Percentiles rank a stretch among this genome's conserved stretches.
Conservation (phyloP, 2,329 filamentous ascomycete genomes). For the Aureobasidium zeae region DNA sequence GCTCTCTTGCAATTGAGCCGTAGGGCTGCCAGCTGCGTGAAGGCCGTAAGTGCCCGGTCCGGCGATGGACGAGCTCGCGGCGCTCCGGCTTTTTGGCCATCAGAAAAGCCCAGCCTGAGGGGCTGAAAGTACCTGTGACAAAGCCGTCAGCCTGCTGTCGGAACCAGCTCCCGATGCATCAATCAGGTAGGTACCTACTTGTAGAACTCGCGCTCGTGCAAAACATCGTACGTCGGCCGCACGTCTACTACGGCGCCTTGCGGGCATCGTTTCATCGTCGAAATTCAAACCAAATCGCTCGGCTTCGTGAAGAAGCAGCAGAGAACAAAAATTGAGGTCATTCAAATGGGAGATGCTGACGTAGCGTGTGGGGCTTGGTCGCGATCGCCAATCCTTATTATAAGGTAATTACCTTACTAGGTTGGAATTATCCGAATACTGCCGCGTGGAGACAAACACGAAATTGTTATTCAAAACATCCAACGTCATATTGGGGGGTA, state of each 20-base stretch:
- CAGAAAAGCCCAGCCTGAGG: conserved; percentile 18
- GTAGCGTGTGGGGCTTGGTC: too few species aligned
- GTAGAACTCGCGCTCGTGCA: conserved; percentile 27
- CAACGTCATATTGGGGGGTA: too few species aligned
- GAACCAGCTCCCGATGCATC: neutral
- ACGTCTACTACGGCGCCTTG: neutral
- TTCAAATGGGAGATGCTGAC: too few species aligned
- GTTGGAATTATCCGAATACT: too few species aligned
- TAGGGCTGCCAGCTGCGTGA: conserved; percentile 44
- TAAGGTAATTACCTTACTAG: too few species aligned
- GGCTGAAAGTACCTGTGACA: conserved; percentile 17
- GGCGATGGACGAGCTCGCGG: conserved; percentile 19
- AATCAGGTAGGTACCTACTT: conserved; percentile 22
- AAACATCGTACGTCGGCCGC: conserved; percentile 21
- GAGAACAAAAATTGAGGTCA: too few species aligned
- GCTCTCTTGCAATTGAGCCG: conserved; percentile 39
- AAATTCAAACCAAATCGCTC: too few species aligned
- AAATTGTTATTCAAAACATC: too few species aligned
- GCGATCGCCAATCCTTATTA: too few species aligned
- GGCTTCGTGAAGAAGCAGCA: too few species aligned
- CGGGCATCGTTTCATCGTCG: neutral
- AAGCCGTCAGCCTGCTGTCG: neutral
- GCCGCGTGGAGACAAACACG: too few species aligned
- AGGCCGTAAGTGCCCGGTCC: conserved; percentile 36
- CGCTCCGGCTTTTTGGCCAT: conserved; percentile 17